Evolutionary conservation across 2,329 filamentous ascomycete species (phyloP), one percentile per base, ranked within the genome.

Genomic region (Hypoxylon sp.): DNA sequence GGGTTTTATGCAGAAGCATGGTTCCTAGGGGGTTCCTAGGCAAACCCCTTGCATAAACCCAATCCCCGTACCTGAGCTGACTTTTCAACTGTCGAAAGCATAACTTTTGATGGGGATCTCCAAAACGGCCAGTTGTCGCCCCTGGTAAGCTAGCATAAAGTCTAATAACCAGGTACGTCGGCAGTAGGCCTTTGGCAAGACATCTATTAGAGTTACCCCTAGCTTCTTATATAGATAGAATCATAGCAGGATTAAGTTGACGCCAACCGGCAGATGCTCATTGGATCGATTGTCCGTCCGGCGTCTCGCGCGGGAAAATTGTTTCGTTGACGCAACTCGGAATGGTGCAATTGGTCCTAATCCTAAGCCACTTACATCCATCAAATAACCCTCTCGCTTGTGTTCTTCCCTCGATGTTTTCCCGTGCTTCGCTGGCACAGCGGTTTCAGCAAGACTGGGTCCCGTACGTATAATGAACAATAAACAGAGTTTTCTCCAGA

Each of bases 231-330:
- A 22, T 5, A 19, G n/a, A 11, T 22, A 24, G 47, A 52, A 57
- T 54, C 42, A 47, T 62, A 54, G 48, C 39, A 62, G 52, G 50
- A 67, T 65, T 53, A 39, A 62, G 53, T 68, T 65, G 55, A 70
- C 68, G 68, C 68, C 68, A 68, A 63, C 68, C 68, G 68, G 65
- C 65, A 70, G 65, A 68, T 68, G 65, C 47, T 70, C 52, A 68
- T 70, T 70, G 68, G 68, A 63, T 64, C 68, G 62, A 67, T 70
- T 61, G 63, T 67, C 67, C 63, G 63, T 65, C 63, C 35, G 60
- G 69, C 69, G 69, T 71, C 66, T 71, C 69, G 67, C 67, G 69
- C 69, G 69, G 66, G 57, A 70, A 61, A 71, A 68, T 53, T 48
- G 56, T 69, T 63, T 62, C 60, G 59, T 69, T 65, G 63, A 70